These are phyloP conservation scores for Yamadazyma membranifaciens DNA, from an alignment of 1,139 yeast species.

Conservation along the genomic window DNA sequence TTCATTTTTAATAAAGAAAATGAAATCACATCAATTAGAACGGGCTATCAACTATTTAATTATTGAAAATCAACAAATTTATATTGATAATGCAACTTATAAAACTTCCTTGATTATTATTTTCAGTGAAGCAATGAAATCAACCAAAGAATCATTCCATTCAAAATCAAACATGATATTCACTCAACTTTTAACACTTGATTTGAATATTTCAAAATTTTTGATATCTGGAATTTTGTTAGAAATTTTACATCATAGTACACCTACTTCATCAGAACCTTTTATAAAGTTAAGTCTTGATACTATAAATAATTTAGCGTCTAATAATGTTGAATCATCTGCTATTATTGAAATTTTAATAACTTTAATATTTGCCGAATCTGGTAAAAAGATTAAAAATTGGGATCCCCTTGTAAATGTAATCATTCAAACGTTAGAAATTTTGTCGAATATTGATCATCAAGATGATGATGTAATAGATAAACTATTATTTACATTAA, in stretches of 20 bases:
- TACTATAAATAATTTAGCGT: conserved; percentile 5
- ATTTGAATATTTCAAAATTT: conserved; percentile 20
- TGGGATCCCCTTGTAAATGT: conserved; percentile 34
- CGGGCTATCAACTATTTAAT: conserved; percentile 52
- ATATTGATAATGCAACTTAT: conserved; percentile 39
- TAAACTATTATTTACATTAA: conserved; percentile 38
- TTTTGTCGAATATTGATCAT: conserved; percentile 10
- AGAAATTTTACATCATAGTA: conserved; percentile 62
- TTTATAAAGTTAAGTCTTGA: conserved; percentile 40
- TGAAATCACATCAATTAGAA: conserved; percentile 48
- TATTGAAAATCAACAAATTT: conserved; percentile 35
- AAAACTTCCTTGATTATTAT: conserved; percentile 59
- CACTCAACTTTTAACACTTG: conserved; percentile 38
- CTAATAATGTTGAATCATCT: not conserved
- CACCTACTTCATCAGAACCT: conserved; percentile 49
- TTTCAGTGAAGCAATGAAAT: conserved; percentile 72
- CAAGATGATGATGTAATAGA: conserved; percentile 23
- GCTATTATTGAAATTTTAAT: conserved; percentile 30
- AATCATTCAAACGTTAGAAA: conserved; percentile 7
- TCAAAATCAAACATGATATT: conserved; percentile 61
- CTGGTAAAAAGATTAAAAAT: conserved; percentile 58
- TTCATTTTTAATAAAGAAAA: conserved; percentile 77
- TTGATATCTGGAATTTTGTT: conserved; percentile 58
- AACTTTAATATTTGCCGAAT: conserved; percentile 59
- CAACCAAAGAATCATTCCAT: conserved; percentile 71